Evolutionary conservation across 805 yeast genomes (phyloP).

Genomic region (Wickerhamomyces ciferrii): DNA sequence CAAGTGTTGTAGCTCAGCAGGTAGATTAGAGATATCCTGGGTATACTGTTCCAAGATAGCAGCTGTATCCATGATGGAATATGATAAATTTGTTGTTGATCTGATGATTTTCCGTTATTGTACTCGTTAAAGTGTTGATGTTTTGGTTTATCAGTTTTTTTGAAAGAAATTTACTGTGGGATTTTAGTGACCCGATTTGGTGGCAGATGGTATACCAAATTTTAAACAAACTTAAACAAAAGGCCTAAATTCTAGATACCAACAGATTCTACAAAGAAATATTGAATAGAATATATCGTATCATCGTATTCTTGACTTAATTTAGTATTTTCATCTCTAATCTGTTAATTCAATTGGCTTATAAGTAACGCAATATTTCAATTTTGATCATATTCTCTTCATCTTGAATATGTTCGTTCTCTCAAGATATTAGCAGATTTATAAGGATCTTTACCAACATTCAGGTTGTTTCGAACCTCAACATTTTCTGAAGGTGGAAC

Average conservation of each 20-base stretch:
- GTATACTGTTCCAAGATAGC: conserved; percentile 69
- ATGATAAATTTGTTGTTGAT: neutral
- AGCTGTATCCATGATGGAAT: conserved; percentile 79
- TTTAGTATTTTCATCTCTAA: no score
- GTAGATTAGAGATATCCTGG: conserved; percentile 74
- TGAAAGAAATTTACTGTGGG: neutral
- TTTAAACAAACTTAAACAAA: no score
- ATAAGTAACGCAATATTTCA: no score
- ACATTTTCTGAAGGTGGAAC: neutral
- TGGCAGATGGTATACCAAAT: neutral
- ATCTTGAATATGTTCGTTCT: neutral
- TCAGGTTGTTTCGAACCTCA: neutral
- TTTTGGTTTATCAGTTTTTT: neutral
- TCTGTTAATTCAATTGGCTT: no score
- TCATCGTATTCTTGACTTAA: no score
- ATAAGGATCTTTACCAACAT: neutral
- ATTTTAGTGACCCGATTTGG: neutral
- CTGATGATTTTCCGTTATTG: neutral
- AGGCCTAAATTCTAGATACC: no score
- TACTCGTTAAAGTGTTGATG: neutral
- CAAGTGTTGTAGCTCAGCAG: conserved; percentile 78
- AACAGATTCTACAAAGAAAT: no score
- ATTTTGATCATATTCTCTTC: neutral
- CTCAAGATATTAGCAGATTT: neutral
- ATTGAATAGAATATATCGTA: no score